These are phyloP conservation scores for Annulohypoxylon bovei DNA, from an alignment of 495 filamentous ascomycete genomes.

Conservation along the genomic window DNA sequence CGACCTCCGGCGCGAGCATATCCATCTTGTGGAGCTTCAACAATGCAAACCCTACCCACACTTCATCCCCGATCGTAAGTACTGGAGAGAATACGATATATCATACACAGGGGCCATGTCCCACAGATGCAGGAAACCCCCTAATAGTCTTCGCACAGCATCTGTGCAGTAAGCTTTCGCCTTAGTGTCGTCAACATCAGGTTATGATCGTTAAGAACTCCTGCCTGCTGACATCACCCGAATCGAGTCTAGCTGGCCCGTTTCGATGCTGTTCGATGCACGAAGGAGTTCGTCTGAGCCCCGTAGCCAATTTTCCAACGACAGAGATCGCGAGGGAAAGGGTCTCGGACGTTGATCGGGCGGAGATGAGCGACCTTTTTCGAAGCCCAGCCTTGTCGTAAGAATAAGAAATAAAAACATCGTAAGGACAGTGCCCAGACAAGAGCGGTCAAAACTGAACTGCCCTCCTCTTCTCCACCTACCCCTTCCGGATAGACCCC, in stretches of 20 bases:
- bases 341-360: not conserved
- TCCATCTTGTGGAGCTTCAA: not conserved
- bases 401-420: not conserved
- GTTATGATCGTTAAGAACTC: slow-evolving; percentile 12
- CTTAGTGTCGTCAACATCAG: slow-evolving; percentile 11
- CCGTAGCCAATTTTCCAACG: not conserved
- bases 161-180: not conserved
- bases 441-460: slow-evolving; percentile 23
- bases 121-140: slow-evolving; percentile 20
- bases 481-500: slow-evolving; percentile 22
- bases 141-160: slow-evolving; percentile 2
- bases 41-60: slow-evolving; percentile 4
- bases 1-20: not conserved
- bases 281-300: slow-evolving; percentile 4
- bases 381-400: slow-evolving; percentile 16
- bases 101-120: slow-evolving; percentile 3
- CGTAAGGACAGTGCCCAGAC: not conserved
- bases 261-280: slow-evolving; percentile 13
- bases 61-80: not conserved
- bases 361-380: not conserved
- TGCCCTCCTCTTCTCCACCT: slow-evolving; percentile 1
- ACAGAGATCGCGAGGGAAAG: slow-evolving; percentile 5
- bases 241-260: not conserved
- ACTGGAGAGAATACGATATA: slow-evolving; percentile 5
- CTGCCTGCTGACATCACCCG: slow-evolving; percentile 28